Evolutionary conservation across 2,329 filamentous ascomycete species (phyloP).

Genomic region (Calonectria pteridis): DNA sequence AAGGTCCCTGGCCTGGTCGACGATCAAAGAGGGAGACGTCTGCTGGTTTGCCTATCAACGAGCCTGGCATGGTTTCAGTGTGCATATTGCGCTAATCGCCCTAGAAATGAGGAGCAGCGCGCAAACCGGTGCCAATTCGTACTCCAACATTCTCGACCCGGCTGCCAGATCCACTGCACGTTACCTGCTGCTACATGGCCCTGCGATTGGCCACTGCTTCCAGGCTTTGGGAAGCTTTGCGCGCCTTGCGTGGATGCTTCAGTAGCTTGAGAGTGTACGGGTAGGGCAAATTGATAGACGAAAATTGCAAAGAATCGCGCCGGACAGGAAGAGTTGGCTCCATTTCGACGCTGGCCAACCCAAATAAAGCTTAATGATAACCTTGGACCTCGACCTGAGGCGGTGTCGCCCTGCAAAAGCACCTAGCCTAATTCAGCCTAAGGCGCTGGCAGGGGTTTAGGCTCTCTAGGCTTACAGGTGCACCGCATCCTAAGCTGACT

Average conservation of each 20-base stretch:
- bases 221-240: background rate
- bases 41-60: background rate
- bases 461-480: background rate
- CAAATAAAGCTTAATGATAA: background rate
- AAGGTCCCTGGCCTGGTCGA: background rate
- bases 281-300: background rate
- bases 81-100: constrained; percentile 1
- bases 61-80: background rate
- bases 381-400: background rate
- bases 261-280: background rate
- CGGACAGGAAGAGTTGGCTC: background rate
- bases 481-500: background rate
- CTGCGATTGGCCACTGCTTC: background rate
- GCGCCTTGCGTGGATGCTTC: background rate
- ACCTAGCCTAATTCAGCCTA: background rate
- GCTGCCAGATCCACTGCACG: background rate
- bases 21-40: background rate
- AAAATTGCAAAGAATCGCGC: background rate
- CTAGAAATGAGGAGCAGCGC: background rate
- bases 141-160: background rate
- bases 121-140: background rate
- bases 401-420: background rate
- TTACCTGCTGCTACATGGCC: background rate
- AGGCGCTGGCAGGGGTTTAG: background rate
- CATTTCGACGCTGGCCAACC: background rate